Conservation (phyloP, 805 yeast species). For the Cyberlindnera meyerae region DNA sequence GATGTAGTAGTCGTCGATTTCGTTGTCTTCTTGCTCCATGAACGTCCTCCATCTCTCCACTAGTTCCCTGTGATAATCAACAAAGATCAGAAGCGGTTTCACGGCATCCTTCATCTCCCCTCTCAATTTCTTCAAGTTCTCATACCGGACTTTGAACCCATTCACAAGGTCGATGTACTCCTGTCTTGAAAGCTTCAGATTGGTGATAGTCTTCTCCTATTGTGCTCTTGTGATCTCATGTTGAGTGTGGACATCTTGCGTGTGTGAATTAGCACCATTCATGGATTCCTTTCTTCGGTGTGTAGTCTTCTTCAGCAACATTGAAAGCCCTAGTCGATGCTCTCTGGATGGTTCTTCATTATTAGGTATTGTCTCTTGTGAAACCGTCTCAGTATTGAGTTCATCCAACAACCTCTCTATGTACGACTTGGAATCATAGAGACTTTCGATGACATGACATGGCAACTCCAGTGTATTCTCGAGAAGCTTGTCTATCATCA, state of each 20-base stretch:
- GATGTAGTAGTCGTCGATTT: slow-evolving; percentile 18
- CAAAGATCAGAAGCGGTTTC: slow-evolving; percentile 10
- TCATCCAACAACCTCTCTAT: slow-evolving; percentile 14
- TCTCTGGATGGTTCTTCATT: too few species aligned
- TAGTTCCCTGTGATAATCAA: slow-evolving; percentile 14
- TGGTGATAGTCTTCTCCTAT: neutral
- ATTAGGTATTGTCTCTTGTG: too few species aligned
- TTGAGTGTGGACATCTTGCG: too few species aligned
- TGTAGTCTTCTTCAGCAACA: too few species aligned
- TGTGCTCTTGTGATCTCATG: too few species aligned
- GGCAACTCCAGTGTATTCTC: slow-evolving; percentile 12
- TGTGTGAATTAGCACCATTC: too few species aligned
- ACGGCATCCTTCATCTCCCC: slow-evolving; percentile 15
- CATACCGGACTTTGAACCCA: slow-evolving; percentile 8
- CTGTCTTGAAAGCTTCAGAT: slow-evolving; percentile 2
- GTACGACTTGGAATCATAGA: slow-evolving; percentile 17
- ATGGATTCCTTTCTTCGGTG: too few species aligned
- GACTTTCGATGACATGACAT: slow-evolving; percentile 9
- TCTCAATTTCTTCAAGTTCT: slow-evolving; percentile 18
- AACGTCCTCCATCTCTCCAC: slow-evolving; percentile 28
- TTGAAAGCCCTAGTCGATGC: too few species aligned
- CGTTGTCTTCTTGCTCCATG: slow-evolving; percentile 24
- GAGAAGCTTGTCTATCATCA: slow-evolving; percentile 16
- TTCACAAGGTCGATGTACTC: slow-evolving; percentile 7
- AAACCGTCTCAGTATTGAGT: too few species aligned